A percentile compares a stretch with the other conserved stretches of the same genome.
Conservation (phyloP, 768 basidiomycete species). For the Asterophora lycoperdoides region DNA sequence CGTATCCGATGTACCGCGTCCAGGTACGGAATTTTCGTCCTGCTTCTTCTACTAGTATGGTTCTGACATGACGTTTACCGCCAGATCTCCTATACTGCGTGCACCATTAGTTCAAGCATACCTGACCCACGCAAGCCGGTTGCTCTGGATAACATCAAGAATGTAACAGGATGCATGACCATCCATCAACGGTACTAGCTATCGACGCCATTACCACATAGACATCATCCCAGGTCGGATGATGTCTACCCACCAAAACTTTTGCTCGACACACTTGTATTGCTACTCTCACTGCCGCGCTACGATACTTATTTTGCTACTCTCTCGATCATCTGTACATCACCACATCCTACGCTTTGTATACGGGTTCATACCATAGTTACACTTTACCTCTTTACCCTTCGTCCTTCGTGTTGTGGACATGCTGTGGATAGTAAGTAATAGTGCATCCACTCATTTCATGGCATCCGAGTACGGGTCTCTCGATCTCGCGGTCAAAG, state of each 20-base stretch:
- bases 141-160: constrained; percentile 53
- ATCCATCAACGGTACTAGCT: constrained; percentile 39
- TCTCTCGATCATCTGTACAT: constrained; percentile 1
- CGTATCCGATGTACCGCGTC: constrained; percentile 45
- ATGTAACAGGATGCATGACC: constrained; percentile 75
- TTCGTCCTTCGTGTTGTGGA: neutral
- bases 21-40: constrained; percentile 38
- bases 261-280: neutral
- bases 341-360: neutral
- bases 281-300: no score
- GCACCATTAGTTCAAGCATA: constrained; percentile 46
- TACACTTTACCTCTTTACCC: no score
- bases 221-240: neutral
- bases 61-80: neutral
- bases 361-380: constrained; percentile 4
- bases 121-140: constrained; percentile 61
- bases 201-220: neutral
- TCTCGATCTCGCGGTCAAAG: constrained; percentile 76
- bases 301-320: neutral
- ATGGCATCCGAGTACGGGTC: no score
- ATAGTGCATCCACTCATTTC: no score
- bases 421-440: no score
- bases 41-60: neutral
- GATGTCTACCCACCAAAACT: no score
- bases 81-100: constrained; percentile 62